A percentile compares a stretch with the other conserved stretches of the same genome.
phyloP scores from a whole-genome alignment of 1,284 basidiomycete genomes.

The Ustilago bromivora region DNA sequence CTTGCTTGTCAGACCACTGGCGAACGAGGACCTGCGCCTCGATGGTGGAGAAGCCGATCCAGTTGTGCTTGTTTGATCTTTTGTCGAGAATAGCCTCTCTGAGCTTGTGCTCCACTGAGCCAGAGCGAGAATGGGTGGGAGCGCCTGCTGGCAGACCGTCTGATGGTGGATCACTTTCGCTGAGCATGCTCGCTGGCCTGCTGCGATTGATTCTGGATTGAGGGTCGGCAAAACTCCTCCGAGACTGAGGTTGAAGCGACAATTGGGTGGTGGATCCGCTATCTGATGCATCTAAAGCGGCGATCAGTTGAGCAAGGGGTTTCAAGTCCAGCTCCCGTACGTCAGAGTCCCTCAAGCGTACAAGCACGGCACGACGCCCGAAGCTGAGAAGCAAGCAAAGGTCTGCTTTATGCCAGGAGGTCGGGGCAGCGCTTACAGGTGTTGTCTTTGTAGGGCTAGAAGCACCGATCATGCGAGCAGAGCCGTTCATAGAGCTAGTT shows the following conservation, averaged over 20 bases:
- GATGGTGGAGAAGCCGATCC: slow-evolving; percentile 46
- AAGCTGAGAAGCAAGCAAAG: slow-evolving; percentile 58
- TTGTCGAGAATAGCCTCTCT: slow-evolving; percentile 34
- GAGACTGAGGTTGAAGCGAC: slow-evolving; percentile 20
- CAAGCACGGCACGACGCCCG: slow-evolving; percentile 52
- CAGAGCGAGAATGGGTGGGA: slow-evolving; percentile 22
- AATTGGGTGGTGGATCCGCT: slow-evolving; percentile 9
- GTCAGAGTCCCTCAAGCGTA: slow-evolving; percentile 52
- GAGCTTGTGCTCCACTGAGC: slow-evolving; percentile 37
- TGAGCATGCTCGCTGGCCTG: slow-evolving; percentile 20
- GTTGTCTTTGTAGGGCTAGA: slow-evolving; percentile 9
- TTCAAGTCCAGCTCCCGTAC: slow-evolving; percentile 58
- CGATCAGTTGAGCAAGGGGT: slow-evolving; percentile 36
- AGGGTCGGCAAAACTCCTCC: background rate
- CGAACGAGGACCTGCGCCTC: slow-evolving; percentile 44
- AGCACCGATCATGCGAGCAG: background rate
- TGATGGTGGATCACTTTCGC: slow-evolving; percentile 3
- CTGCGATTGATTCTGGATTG: slow-evolving; percentile 12
- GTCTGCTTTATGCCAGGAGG: slow-evolving; percentile 53
- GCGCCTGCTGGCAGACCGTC: slow-evolving; percentile 10
- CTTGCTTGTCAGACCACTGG: slow-evolving; percentile 16
- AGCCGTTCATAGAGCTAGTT: slow-evolving; percentile 1
- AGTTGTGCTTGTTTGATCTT: slow-evolving; percentile 43
- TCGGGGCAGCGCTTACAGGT: slow-evolving; percentile 26
- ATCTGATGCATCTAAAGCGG: slow-evolving; percentile 6